Evolutionary conservation across 1,284 basidiomycete genomes (phyloP).

Genomic region (Pholiota adiposa): DNA sequence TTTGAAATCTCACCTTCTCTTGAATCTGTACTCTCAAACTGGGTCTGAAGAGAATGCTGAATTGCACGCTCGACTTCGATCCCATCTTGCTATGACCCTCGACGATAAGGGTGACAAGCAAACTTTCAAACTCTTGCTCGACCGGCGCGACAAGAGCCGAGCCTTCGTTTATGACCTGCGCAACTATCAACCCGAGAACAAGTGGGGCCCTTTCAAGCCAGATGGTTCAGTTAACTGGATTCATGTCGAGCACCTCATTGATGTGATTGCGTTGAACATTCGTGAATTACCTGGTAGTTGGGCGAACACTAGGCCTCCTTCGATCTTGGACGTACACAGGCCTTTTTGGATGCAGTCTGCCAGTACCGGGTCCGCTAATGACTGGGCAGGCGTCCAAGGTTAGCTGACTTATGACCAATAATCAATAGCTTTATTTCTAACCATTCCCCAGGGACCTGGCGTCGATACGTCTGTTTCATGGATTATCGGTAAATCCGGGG

Average conservation of each 20-base stretch:
- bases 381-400: slow-evolving; percentile 76
- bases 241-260: slow-evolving; percentile 60
- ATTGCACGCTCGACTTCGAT: slow-evolving; percentile 34
- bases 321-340: slow-evolving; percentile 52
- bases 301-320: slow-evolving; percentile 47
- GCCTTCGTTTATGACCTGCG: slow-evolving; percentile 65
- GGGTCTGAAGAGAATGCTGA: slow-evolving; percentile 16
- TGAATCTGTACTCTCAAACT: slow-evolving; percentile 24
- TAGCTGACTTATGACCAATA: slow-evolving; percentile 5
- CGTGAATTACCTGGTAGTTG: slow-evolving; percentile 46
- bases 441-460: slow-evolving; percentile 51
- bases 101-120: slow-evolving; percentile 30
- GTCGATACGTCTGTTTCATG: slow-evolving; percentile 73
- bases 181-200: slow-evolving; percentile 52
- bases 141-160: slow-evolving; percentile 50
- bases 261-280: slow-evolving; percentile 63
- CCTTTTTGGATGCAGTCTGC: slow-evolving; percentile 54
- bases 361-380: slow-evolving; percentile 30
- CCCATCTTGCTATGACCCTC: slow-evolving; percentile 46
- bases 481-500: slow-evolving; percentile 61
- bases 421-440: background rate
- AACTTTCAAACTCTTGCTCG: slow-evolving; percentile 27
- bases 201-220: slow-evolving; percentile 60
- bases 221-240: slow-evolving; percentile 57
- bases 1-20: slow-evolving; percentile 38